A percentile compares a stretch with the other conserved stretches of the same genome.
Conservation (phyloP, 2,329 filamentous ascomycete species). For the Aspergillus glaucus region DNA sequence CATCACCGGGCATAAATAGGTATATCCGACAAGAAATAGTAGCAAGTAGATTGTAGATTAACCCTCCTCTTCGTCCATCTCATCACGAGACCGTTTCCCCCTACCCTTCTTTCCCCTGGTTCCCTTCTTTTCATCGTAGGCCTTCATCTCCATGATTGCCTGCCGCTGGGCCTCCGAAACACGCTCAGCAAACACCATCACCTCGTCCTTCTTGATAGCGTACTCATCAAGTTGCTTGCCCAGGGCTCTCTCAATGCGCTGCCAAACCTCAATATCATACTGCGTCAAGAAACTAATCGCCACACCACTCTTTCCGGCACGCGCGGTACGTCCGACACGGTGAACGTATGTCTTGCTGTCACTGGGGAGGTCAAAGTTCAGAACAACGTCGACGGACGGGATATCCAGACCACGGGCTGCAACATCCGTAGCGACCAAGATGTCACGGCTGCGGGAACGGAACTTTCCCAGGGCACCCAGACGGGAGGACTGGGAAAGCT, state of each 20-base stretch:
- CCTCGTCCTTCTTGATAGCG: conserved; percentile 68
- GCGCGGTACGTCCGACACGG: conserved; percentile 78
- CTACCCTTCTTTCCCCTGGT: conserved; percentile 47
- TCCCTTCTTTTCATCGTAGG: conserved; percentile 61
- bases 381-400: conserved; percentile 77
- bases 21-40: not conserved
- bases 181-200: conserved; percentile 70
- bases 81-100: conserved; percentile 51
- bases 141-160: conserved; percentile 76
- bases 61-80: conserved; percentile 72
- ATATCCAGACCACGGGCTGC: conserved; percentile 90
- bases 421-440: conserved; percentile 88
- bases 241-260: conserved; percentile 74
- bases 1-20: not conserved
- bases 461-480: conserved; percentile 89
- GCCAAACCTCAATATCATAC: conserved; percentile 76
- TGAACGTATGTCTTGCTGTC: conserved; percentile 91
- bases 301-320: conserved; percentile 76
- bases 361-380: conserved; percentile 78
- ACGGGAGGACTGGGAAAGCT: conserved; percentile 80
- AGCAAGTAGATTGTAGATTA: conserved; percentile 26
- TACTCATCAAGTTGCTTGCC: conserved; percentile 70
- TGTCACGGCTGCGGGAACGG: conserved; percentile 68
- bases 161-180: conserved; percentile 79
- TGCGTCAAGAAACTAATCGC: conserved; percentile 79